Evolutionary conservation across 129 eudicot genomes (phyloP).

Genomic region (Pseudognaphalium luteoalbum): DNA sequence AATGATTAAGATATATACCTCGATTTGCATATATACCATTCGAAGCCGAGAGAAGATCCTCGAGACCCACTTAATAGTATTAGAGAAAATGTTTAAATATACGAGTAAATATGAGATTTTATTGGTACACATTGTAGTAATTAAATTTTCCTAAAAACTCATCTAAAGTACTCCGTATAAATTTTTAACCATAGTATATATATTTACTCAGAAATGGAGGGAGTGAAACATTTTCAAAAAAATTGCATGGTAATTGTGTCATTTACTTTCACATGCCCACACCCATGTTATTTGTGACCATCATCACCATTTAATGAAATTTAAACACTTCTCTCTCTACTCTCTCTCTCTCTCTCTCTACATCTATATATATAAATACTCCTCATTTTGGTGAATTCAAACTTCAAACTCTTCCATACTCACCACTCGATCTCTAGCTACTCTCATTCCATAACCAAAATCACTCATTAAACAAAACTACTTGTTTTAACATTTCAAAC

Average conservation of each 20-base stretch:
- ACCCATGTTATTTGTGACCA: neutral
- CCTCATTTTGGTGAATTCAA: conserved; percentile 10
- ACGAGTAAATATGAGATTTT: too few relatives aligned
- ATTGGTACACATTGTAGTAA: too few relatives aligned
- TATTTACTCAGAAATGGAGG: too few relatives aligned
- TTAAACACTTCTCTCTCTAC: conserved; percentile 3
- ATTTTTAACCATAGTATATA: too few relatives aligned
- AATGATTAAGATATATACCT: too few relatives aligned
- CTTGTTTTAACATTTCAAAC: neutral
- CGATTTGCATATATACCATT: too few relatives aligned
- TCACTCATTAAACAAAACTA: neutral
- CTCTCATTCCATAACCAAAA: neutral
- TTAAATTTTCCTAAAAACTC: too few relatives aligned
- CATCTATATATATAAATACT: neutral
- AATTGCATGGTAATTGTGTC: neutral
- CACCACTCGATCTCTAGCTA: neutral
- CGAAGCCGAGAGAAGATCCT: too few relatives aligned
- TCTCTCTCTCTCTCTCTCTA: neutral
- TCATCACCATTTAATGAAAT: neutral
- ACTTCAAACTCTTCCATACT: conserved; percentile 14
- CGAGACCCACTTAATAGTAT: too few relatives aligned
- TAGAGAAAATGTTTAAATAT: too few relatives aligned
- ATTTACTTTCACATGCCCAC: conserved; percentile 12
- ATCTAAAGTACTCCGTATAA: too few relatives aligned
- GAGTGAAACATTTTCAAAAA: too few relatives aligned